A percentile compares a stretch with the other conserved stretches of the same genome.
phyloP scores from a whole-genome alignment of 116 monocot species.

The Trichopus zeylanicus region DNA sequence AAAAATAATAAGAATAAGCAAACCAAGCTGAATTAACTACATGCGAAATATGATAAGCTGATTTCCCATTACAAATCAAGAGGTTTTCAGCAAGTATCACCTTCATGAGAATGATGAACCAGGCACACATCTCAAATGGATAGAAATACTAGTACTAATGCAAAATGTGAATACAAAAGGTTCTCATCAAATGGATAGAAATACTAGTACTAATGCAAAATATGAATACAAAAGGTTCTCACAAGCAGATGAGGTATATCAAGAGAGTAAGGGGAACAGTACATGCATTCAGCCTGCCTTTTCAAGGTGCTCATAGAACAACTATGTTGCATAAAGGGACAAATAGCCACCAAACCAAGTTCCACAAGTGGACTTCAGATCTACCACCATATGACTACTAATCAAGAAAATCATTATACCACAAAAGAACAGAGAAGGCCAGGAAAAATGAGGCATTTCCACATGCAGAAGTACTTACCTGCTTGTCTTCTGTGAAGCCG shows the following conservation, averaged over 20 bases:
- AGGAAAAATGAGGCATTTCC: background rate
- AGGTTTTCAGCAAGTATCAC: background rate
- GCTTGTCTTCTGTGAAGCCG: slow-evolving; percentile 84
- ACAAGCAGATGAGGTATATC: too few species aligned
- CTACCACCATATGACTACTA: background rate
- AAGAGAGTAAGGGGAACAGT: too few species aligned
- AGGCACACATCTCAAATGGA: background rate
- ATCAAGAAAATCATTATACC: background rate
- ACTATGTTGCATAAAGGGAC: background rate
- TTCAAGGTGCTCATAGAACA: background rate
- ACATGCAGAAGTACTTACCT: slow-evolving; percentile 25
- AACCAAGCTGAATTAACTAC: background rate
- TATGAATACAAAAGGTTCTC: too few species aligned
- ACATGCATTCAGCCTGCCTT: background rate
- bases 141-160: background rate
- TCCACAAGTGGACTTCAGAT: background rate
- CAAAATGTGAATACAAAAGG: too few species aligned
- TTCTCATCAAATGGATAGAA: background rate
- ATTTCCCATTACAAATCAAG: background rate
- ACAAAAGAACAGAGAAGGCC: background rate
- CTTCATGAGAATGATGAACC: background rate
- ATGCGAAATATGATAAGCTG: too few species aligned
- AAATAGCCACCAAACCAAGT: background rate
- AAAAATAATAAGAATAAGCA: background rate
- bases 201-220: background rate